Evolutionary conservation across 2,329 filamentous ascomycete genomes (phyloP).

Genomic region (Daldinia eschscholtzii): DNA sequence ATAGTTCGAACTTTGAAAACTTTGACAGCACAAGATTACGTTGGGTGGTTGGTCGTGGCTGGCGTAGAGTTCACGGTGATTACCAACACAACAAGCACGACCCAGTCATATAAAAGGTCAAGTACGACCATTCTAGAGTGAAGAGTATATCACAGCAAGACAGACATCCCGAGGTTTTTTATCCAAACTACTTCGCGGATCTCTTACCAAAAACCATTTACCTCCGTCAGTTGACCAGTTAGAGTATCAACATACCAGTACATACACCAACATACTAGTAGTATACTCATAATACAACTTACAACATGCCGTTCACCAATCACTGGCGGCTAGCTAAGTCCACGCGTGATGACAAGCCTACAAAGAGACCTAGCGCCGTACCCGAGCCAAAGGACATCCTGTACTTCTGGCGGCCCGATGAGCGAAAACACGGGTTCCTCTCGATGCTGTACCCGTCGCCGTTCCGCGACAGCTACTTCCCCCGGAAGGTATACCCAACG

Average conservation of each 20-base stretch:
- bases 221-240: not conserved
- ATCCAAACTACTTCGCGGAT: not conserved
- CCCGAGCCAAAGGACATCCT: slow-evolving; percentile 7
- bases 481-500: slow-evolving; percentile 57
- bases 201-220: not conserved
- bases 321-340: not conserved
- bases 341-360: not conserved
- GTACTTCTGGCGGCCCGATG: slow-evolving; percentile 40
- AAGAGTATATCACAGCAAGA: not conserved
- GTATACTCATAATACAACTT: not conserved
- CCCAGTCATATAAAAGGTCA: not conserved
- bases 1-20: not conserved
- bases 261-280: not conserved
- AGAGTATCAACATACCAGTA: not conserved
- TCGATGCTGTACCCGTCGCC: slow-evolving; percentile 41
- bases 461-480: slow-evolving; percentile 37
- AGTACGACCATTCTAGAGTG: too few relatives aligned
- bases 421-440: slow-evolving; percentile 36
- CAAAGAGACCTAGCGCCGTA: not conserved
- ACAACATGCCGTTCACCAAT: not conserved
- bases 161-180: not conserved
- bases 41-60: not conserved
- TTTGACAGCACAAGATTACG: not conserved
- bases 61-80: not conserved
- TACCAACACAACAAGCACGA: not conserved